These are phyloP conservation scores for Euptelea pleiosperma DNA, from an alignment of 164 flowering plant species.

Conservation along the genomic window DNA sequence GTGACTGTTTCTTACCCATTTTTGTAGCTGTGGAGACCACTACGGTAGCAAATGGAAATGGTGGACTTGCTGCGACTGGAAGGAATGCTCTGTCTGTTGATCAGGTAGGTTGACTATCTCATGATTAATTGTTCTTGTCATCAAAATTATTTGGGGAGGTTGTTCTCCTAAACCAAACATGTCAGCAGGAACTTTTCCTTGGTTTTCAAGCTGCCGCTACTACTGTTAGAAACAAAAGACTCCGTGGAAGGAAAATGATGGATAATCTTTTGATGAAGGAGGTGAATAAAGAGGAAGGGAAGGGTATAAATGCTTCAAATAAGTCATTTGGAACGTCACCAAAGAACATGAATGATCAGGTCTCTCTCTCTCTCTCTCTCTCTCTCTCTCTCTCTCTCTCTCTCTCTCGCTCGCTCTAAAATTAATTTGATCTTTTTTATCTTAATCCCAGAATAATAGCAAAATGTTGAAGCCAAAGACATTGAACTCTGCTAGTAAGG, in stretches of 20 bases:
- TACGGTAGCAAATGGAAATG: conserved; percentile 5
- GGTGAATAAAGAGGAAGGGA: conserved; percentile 21
- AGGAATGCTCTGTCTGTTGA: conserved; percentile 1
- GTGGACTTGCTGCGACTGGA: conserved; percentile 4
- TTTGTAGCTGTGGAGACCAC: conserved; percentile 6
- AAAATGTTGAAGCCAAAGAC: conserved; percentile 13
- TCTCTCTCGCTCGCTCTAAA: neutral
- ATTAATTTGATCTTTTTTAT: neutral
- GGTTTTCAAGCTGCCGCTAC: conserved; percentile 16
- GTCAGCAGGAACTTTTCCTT: conserved; percentile 18
- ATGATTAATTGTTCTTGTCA: too few species aligned
- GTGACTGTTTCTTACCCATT: neutral
- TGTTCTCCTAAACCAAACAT: neutral
- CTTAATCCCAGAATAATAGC: conserved; percentile 11
- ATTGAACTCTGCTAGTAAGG: conserved; percentile 5
- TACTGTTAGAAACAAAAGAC: conserved; percentile 9
- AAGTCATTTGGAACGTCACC: conserved; percentile 14
- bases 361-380: conserved; percentile 26
- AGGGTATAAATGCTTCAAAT: conserved; percentile 15
- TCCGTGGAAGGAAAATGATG: conserved; percentile 40
- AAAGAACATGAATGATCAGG: conserved; percentile 22
- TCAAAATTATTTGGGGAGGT: neutral
- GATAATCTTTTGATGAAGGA: conserved; percentile 16
- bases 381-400: conserved; percentile 14
- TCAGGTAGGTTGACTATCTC: conserved; percentile 29